A percentile compares a stretch with the other conserved stretches of the same genome.
phyloP scores from a whole-genome alignment of 2,329 filamentous ascomycete genomes.

The Fusarium goolgardi region DNA sequence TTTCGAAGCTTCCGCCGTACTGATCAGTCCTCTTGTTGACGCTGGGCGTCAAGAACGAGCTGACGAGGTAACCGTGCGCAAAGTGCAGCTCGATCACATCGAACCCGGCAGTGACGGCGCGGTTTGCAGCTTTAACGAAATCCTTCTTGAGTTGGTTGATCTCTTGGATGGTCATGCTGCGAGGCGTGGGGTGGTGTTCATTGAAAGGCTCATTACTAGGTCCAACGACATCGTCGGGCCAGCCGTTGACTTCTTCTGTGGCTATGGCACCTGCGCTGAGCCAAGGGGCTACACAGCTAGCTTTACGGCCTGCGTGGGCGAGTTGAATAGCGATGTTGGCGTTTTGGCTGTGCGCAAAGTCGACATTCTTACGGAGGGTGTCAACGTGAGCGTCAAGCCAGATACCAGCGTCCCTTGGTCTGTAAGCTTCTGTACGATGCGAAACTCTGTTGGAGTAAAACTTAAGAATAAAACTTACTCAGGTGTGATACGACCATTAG shows the following conservation, averaged over 20 bases:
- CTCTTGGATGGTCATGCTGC: slow-evolving; percentile 72
- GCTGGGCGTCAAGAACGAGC: slow-evolving; percentile 75
- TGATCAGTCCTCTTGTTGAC: slow-evolving; percentile 75
- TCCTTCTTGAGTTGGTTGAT: slow-evolving; percentile 72
- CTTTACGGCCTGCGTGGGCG: slow-evolving; percentile 74
- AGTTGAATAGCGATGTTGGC: slow-evolving; percentile 76
- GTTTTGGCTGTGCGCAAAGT: slow-evolving; percentile 75
- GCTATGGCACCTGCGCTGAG: slow-evolving; percentile 59
- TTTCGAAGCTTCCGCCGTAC: slow-evolving; percentile 78
- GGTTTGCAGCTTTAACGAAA: slow-evolving; percentile 65
- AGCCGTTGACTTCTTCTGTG: slow-evolving; percentile 60
- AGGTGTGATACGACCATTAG: slow-evolving; percentile 78
- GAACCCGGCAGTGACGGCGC: slow-evolving; percentile 73
- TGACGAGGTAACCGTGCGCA: slow-evolving; percentile 82
- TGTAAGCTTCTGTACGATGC: background rate
- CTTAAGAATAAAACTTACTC: slow-evolving; percentile 50
- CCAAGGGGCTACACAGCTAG: slow-evolving; percentile 66
- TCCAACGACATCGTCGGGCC: slow-evolving; percentile 63
- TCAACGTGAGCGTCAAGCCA: slow-evolving; percentile 79
- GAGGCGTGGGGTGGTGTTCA: slow-evolving; percentile 68
- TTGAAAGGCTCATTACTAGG: slow-evolving; percentile 66
- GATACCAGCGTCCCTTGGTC: slow-evolving; percentile 64
- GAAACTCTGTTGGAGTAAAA: no score
- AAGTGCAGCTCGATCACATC: slow-evolving; percentile 79
- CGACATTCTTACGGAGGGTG: slow-evolving; percentile 66